Conservation (phyloP, 2,329 filamentous ascomycete species). For the Ciborinia camelliae region DNA sequence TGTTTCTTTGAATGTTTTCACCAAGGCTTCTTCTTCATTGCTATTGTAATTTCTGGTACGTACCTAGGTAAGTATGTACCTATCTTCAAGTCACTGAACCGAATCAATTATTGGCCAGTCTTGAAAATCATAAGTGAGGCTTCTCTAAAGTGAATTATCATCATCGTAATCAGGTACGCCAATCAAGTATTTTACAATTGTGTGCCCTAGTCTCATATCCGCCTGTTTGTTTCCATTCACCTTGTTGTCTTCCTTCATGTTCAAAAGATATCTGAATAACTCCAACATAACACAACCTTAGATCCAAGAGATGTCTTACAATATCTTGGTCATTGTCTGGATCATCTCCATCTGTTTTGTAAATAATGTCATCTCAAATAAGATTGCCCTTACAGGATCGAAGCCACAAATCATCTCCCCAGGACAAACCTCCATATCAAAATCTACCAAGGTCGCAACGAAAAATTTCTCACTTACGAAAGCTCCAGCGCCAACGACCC, state of each 20-base stretch:
- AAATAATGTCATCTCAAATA: not conserved
- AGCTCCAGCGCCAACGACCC: not conserved
- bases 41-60: not conserved
- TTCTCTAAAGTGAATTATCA: not conserved
- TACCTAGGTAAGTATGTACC: no score
- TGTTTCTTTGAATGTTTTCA: not conserved
- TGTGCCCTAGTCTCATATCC: not conserved
- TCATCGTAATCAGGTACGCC: no score
- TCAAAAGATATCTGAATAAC: not conserved
- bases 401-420: not conserved
- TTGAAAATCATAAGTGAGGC: not conserved
- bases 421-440: not conserved
- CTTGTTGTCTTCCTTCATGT: not conserved
- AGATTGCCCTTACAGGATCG: not conserved
- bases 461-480: no score
- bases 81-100: no score
- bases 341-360: not conserved
- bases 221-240: not conserved
- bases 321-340: not conserved
- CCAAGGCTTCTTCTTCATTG: not conserved
- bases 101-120: not conserved
- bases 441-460: not conserved
- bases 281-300: not conserved
- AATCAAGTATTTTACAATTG: not conserved
- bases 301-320: slow-evolving; percentile 6